A percentile compares a stretch with the other conserved stretches of the same genome.
Conservation (phyloP, 768 basidiomycete species). For the Kwoniella botswanensis region DNA sequence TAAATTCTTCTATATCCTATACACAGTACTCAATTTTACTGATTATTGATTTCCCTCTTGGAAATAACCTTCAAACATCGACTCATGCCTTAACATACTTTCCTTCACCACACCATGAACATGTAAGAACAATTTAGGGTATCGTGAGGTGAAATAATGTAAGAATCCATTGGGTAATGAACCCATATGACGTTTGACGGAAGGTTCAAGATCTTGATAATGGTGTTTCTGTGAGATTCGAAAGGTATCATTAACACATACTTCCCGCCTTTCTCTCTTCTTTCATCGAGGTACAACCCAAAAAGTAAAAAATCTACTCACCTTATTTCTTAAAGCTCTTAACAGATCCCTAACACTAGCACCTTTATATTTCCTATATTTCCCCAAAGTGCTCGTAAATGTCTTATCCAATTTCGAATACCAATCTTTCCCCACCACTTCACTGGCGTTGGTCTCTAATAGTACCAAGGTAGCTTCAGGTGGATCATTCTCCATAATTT, state of each 20-base stretch:
- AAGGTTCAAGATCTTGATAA: constrained; percentile 93
- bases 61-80: constrained; percentile 90
- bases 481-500: constrained; percentile 94
- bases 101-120: constrained; percentile 81
- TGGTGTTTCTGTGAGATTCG: constrained; percentile 74
- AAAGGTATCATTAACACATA: too few species aligned
- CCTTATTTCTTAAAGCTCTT: constrained; percentile 93
- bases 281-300: neutral
- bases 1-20: neutral
- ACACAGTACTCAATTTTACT: too few species aligned
- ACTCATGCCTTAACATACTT: constrained; percentile 75
- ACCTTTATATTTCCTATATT: constrained; percentile 96
- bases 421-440: constrained; percentile 84
- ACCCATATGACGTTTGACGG: constrained; percentile 84
- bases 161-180: constrained; percentile 91
- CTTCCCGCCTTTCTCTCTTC: neutral
- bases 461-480: constrained; percentile 74
- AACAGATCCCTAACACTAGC: constrained; percentile 87
- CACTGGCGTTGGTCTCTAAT: constrained; percentile 72
- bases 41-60: constrained; percentile 24
- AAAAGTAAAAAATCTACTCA: constrained; percentile 56
- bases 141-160: constrained; percentile 90
- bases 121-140: constrained; percentile 87
- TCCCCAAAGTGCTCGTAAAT: constrained; percentile 92
- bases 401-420: constrained; percentile 79